phyloP scores from a whole-genome alignment of 768 basidiomycete genomes.

The Trametes cubensis region DNA sequence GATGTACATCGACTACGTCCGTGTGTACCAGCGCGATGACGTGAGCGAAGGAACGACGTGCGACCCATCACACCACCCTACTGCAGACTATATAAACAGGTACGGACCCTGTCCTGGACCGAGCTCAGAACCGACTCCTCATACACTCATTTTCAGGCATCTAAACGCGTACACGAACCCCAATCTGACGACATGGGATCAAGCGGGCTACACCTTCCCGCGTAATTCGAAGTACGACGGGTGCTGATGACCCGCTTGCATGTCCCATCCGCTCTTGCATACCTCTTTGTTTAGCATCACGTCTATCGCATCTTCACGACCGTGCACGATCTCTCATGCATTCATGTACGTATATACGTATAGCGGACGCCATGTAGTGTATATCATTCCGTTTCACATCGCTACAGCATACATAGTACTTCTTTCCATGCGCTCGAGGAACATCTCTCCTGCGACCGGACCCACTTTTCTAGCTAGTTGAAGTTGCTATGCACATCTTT shows the following conservation, averaged over 20 bases:
- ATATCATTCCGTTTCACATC: slow-evolving; percentile 1
- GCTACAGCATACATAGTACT: slow-evolving; percentile 12
- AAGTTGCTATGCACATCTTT: not conserved
- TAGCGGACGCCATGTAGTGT: slow-evolving; percentile 26
- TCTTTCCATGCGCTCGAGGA: not conserved
- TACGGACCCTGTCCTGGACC: slow-evolving; percentile 28
- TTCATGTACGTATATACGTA: slow-evolving; percentile 22
- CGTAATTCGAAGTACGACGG: slow-evolving; percentile 52
- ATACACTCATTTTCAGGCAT: slow-evolving; percentile 35
- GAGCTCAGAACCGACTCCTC: not conserved
- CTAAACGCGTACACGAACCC: slow-evolving; percentile 71
- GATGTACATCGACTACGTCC: slow-evolving; percentile 90
- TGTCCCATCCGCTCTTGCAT: not conserved
- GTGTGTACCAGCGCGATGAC: slow-evolving; percentile 81
- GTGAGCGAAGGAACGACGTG: slow-evolving; percentile 71
- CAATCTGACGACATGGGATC: slow-evolving; percentile 84
- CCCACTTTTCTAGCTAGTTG: not conserved
- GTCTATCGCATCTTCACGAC: slow-evolving; percentile 18
- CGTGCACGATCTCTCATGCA: slow-evolving; percentile 24
- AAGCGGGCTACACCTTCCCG: slow-evolving; percentile 77
- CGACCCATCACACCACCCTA: slow-evolving; percentile 77
- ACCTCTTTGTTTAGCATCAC: slow-evolving; percentile 3
- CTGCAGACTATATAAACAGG: slow-evolving; percentile 75
- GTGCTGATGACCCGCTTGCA: slow-evolving; percentile 32
- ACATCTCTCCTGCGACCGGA: not conserved